Evolutionary conservation across 441 rosid genomes (phyloP), one percentile per base, ranked within the genome.

Genomic region (Bruguiera hainesii): DNA sequence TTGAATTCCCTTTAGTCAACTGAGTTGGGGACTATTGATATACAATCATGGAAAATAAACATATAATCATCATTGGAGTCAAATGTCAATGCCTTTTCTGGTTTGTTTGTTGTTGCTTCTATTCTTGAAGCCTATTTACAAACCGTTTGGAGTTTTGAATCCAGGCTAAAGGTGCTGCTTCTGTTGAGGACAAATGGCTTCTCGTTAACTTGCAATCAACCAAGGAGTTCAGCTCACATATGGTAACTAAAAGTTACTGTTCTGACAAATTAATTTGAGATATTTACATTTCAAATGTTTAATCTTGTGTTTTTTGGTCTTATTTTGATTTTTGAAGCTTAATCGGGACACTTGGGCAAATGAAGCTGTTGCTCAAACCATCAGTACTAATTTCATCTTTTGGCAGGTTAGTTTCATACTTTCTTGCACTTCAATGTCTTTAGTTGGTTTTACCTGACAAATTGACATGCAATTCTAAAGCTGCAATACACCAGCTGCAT

Each of bases 281-380:
- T 50, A 28, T 42, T 61, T 62, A 20, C 69, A 55, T 46, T 65
- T 56, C 16, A 52, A 35, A 33, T 33, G 35, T 48, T 63, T 63
- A 13, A 61, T 67, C 71, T 64, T 6, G 52, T 35, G 63, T 67
- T 29, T 70, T 48, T 56, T 76, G 51, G 60, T 61, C 6, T 59
- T 8, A n/a, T 72, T 10, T 73, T 78, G 39, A 63, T 30, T 74
- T 72, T n/a, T 71, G 79, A 79, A 94, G 99, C 97, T 95, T 73
- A 95, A 95, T 77, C 85, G 97, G 67, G 98, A 91, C 80, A 95
- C 99, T 29, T 90, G 99, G 96, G 97, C 94, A 68, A 88, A 91
- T 77, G 96, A 86, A 72, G 93, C 99, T 60, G 98, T 91, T 74
- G 82, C 91, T 62, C 91, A 91, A 75, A 91, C 99, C 53, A 76